Conservation (phyloP, 202 grass and related monocot genomes). For the Bolboschoenoplectus hybrid region DNA sequence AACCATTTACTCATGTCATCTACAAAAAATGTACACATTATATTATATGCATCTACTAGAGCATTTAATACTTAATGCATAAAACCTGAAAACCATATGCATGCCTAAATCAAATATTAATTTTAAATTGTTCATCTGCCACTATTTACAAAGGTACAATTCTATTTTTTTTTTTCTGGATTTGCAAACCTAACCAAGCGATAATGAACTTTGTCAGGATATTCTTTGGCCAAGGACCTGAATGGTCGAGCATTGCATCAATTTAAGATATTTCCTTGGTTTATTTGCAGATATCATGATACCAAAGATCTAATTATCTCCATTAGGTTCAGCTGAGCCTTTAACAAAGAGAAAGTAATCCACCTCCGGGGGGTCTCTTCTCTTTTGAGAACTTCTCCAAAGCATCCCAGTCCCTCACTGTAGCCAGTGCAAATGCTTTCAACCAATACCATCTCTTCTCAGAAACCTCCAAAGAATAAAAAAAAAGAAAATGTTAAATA, state of each 20-base stretch:
- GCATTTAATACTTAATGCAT: neutral
- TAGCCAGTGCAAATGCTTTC: constrained; percentile 94
- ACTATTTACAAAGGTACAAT: constrained; percentile 25
- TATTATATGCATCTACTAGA: neutral
- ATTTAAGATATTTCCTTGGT: constrained; percentile 28
- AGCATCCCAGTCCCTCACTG: constrained; percentile 95
- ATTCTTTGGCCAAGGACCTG: neutral
- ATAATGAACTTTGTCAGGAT: constrained; percentile 14
- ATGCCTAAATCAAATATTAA: neutral
- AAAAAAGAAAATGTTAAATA: constrained; percentile 31
- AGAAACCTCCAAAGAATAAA: constrained; percentile 70
- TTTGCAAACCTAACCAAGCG: constrained; percentile 12
- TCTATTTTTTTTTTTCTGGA: neutral
- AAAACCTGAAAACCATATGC: neutral
- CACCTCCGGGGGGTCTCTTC: constrained; percentile 87
- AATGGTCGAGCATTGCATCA: neutral
- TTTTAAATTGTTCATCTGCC: neutral
- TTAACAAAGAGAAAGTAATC: constrained; percentile 22
- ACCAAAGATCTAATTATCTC: neutral
- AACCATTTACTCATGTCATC: neutral
- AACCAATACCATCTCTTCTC: constrained; percentile 99
- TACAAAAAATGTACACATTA: neutral
- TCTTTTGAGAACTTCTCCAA: constrained; percentile 92
- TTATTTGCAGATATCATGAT: neutral
- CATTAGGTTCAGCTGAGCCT: constrained; percentile 13